Conservation (phyloP, 169 alveolate genomes). For the Plasmodium ovale region DNA sequence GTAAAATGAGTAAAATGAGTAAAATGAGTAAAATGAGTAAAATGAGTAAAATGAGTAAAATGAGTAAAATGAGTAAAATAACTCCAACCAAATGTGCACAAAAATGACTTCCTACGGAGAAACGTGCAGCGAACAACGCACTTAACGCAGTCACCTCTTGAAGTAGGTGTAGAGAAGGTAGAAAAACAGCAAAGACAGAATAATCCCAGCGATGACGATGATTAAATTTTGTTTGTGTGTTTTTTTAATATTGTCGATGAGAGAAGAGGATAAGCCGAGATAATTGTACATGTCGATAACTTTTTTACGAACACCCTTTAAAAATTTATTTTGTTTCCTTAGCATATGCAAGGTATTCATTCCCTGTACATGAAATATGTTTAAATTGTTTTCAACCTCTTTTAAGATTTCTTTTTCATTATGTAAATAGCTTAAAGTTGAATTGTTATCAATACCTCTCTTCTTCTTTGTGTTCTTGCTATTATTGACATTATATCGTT, state of each 20-base stretch:
- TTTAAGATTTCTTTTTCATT: constrained; percentile 63
- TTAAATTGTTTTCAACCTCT: constrained; percentile 47
- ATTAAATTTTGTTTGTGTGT: constrained; percentile 59
- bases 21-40: too few species aligned
- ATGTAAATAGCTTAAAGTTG: constrained; percentile 37
- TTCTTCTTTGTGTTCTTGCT: constrained; percentile 17
- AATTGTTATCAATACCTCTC: neutral
- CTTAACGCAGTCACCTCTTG: too few species aligned
- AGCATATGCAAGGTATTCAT: constrained; percentile 42
- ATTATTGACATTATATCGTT: constrained; percentile 10
- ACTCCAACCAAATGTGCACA: too few species aligned
- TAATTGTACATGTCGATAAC: constrained; percentile 64
- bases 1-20: too few species aligned
- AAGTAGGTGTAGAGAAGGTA: constrained; percentile 30
- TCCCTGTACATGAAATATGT: constrained; percentile 60
- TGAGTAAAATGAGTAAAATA: too few species aligned
- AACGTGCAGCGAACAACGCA: too few species aligned
- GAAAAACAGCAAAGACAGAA: constrained; percentile 26
- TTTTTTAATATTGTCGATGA: constrained; percentile 39
- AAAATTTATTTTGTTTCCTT: constrained; percentile 68
- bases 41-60: too few species aligned
- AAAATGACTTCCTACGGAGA: too few species aligned
- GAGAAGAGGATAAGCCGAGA: constrained; percentile 59
- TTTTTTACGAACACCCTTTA: constrained; percentile 59
- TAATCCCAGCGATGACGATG: constrained; percentile 54